phyloP scores from a whole-genome alignment of 768 basidiomycete genomes.

The Serendipita vermifera region DNA sequence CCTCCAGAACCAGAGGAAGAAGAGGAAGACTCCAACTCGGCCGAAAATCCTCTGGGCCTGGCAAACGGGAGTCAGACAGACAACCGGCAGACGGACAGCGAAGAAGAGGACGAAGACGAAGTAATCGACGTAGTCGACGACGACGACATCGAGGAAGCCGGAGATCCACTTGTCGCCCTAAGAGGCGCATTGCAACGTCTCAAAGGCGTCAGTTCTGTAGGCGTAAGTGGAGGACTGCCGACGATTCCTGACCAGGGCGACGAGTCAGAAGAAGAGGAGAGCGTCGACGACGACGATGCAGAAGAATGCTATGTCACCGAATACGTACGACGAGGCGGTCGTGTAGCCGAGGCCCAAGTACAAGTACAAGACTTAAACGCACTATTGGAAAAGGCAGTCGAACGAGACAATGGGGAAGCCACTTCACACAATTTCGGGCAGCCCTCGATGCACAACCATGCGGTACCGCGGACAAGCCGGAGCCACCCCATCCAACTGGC shows the following conservation, averaged over 20 bases:
- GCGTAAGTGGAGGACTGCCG: constrained; percentile 20
- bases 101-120: constrained; percentile 15
- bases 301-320: constrained; percentile 28
- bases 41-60: not conserved
- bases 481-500: constrained; percentile 36
- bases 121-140: constrained; percentile 26
- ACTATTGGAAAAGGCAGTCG: constrained; percentile 26
- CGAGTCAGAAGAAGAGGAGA: constrained; percentile 9
- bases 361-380: constrained; percentile 35
- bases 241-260: constrained; percentile 22
- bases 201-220: constrained; percentile 26
- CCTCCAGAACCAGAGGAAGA: constrained; percentile 24
- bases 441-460: no score
- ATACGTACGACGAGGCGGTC: constrained; percentile 55
- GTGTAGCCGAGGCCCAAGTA: constrained; percentile 49
- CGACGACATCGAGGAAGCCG: constrained; percentile 17
- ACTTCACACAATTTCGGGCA: no score
- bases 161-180: constrained; percentile 34
- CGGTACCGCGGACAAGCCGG: constrained; percentile 20
- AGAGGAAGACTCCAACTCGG: constrained; percentile 15
- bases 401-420: constrained; percentile 14
- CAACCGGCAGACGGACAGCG: constrained; percentile 10
- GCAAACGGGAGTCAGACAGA: no score
- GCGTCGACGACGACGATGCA: constrained; percentile 11
- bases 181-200: constrained; percentile 54